Evolutionary conservation across 352 stramenopile species (phyloP).

Genomic region (Phytophthora meadii): DNA sequence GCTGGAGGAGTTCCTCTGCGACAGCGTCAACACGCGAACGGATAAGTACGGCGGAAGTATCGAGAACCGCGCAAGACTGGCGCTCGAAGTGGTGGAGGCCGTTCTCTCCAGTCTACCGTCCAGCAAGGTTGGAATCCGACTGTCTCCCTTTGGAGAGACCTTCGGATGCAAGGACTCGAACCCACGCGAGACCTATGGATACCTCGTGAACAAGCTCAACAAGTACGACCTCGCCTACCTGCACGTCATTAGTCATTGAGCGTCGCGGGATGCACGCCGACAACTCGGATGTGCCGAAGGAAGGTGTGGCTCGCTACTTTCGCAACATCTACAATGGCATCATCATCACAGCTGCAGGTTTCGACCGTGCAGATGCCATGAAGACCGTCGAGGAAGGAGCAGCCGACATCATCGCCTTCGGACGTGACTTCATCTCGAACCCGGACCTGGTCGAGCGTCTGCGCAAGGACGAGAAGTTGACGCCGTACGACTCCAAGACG

Average conservation of each 20-base stretch:
- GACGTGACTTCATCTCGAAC: conserved; percentile 40
- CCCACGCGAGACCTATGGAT: conserved; percentile 44
- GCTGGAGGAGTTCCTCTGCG: conserved; percentile 85
- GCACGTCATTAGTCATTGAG: conserved; percentile 63
- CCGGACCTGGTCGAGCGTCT: conserved; percentile 73
- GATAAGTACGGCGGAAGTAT: conserved; percentile 59
- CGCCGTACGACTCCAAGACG: conserved; percentile 44
- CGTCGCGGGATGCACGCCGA: conserved; percentile 42
- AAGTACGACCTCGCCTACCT: conserved; percentile 52
- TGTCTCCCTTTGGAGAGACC: conserved; percentile 36
- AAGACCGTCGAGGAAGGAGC: conserved; percentile 47
- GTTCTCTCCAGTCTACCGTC: conserved; percentile 33
- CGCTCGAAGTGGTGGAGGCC: conserved; percentile 64
- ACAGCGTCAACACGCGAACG: conserved; percentile 34
- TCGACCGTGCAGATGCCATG: conserved; percentile 42
- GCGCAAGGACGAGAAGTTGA: conserved; percentile 38
- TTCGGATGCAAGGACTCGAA: conserved; percentile 47
- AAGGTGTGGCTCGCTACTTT: conserved; percentile 44
- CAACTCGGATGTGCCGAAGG: conserved; percentile 24
- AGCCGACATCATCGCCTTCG: conserved; percentile 64
- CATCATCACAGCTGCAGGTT: conserved; percentile 54
- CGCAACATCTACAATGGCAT: conserved; percentile 62
- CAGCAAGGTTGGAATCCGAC: conserved; percentile 18
- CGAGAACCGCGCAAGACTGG: conserved; percentile 37
- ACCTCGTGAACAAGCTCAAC: conserved; percentile 40